phyloP scores from a whole-genome alignment of 192 early-diverging fungal species.

The Allomyces macrogynus region DNA sequence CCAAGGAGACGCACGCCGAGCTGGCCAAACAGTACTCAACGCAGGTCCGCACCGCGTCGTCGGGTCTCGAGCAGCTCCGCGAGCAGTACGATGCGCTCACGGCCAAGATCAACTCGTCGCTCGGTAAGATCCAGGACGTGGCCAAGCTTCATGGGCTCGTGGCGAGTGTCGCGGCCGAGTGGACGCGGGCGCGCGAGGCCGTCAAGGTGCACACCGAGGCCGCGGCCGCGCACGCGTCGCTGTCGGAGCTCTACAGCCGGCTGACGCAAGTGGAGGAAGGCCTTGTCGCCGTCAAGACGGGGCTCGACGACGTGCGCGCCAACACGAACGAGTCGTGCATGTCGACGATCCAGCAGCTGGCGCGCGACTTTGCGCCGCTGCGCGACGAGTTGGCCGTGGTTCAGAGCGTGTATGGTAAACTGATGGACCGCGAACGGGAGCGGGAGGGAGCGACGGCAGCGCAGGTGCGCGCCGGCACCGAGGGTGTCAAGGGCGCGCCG shows the following conservation, averaged over 20 bases:
- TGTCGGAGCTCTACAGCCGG: neutral
- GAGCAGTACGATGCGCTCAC: neutral
- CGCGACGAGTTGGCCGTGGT: neutral
- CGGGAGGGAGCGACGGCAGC: too few species aligned
- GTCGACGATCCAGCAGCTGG: neutral
- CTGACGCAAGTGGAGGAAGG: neutral
- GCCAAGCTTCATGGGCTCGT: neutral
- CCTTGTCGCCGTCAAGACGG: neutral
- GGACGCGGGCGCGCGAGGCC: neutral
- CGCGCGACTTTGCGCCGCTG: neutral
- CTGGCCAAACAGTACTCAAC: neutral
- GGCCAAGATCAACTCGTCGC: neutral
- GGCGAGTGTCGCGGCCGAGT: neutral
- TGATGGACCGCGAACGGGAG: neutral
- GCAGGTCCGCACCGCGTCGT: neutral
- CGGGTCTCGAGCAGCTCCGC: neutral
- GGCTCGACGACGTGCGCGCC: neutral
- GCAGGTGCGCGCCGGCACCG: too few species aligned
- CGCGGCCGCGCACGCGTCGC: neutral
- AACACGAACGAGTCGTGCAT: neutral
- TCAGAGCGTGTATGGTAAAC: neutral
- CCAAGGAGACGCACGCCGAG: neutral
- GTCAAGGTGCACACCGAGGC: neutral
- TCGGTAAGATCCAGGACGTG: neutral
- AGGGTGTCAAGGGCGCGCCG: too few species aligned